phyloP scores from a whole-genome alignment of 257 asterid genomes.

The Hygrophila difformis region DNA sequence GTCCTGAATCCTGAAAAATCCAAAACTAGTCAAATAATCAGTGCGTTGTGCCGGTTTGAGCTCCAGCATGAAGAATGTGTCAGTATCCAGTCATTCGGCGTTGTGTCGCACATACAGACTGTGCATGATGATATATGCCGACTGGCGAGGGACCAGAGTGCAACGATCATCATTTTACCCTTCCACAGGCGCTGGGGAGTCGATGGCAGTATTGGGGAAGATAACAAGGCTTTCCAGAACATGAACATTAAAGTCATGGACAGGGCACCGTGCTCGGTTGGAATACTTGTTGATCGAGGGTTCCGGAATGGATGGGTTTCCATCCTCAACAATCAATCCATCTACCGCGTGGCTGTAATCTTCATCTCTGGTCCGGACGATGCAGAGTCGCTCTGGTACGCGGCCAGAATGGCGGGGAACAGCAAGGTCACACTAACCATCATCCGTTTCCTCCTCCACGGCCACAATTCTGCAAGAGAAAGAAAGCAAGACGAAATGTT shows the following conservation, averaged over 20 bases:
- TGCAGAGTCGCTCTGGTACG: constrained; percentile 63
- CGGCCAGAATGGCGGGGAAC: constrained; percentile 53
- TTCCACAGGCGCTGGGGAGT: constrained; percentile 77
- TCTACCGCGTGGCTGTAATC: constrained; percentile 46
- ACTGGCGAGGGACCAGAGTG: constrained; percentile 44
- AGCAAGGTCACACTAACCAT: constrained; percentile 44
- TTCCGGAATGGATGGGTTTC: constrained; percentile 35
- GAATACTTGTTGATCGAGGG: constrained; percentile 58
- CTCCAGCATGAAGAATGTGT: constrained; percentile 43
- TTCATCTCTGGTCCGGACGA: constrained; percentile 77
- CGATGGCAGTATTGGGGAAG: constrained; percentile 56
- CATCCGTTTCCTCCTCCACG: constrained; percentile 52
- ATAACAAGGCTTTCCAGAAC: constrained; percentile 35
- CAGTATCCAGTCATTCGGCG: constrained; percentile 42
- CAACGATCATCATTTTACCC: constrained; percentile 49
- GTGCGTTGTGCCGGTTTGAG: constrained; percentile 65
- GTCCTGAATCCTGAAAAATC: constrained; percentile 32
- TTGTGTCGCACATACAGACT: constrained; percentile 37
- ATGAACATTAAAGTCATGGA: constrained; percentile 53
- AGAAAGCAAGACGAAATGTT: constrained; percentile 44
- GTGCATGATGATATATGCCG: constrained; percentile 62
- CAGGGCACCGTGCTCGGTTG: constrained; percentile 62
- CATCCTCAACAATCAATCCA: constrained; percentile 33
- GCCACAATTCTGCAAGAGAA: constrained; percentile 50
- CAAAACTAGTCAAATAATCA: constrained; percentile 46